Evolutionary conservation across 2,329 filamentous ascomycete genomes (phyloP).

Genomic region (Diaporthe sp.): DNA sequence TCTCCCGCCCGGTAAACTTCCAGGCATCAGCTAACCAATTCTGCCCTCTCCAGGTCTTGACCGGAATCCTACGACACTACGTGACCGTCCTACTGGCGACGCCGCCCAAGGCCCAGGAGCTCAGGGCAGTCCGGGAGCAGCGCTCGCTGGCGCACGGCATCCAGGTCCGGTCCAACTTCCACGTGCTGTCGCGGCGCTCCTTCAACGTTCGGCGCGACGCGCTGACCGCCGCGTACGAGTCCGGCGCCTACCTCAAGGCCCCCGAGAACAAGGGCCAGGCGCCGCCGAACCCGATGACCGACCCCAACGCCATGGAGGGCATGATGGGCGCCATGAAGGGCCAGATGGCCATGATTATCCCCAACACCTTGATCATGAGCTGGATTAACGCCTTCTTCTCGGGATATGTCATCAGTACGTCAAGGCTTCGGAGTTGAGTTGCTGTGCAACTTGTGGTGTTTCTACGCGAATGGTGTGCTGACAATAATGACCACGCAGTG

Average conservation of each 20-base stretch:
- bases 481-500: constrained; percentile 65
- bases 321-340: constrained; percentile 99
- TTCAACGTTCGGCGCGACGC: constrained; percentile 87
- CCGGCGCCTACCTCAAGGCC: constrained; percentile 89
- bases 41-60: constrained; percentile 75
- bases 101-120: constrained; percentile 85
- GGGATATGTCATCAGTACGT: constrained; percentile 94
- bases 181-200: constrained; percentile 81
- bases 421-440: background rate
- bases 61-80: constrained; percentile 96
- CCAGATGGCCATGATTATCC: constrained; percentile 99
- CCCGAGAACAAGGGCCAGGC: constrained; percentile 89
- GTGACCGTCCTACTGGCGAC: constrained; percentile 91
- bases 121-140: constrained; percentile 86
- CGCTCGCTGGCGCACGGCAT: constrained; percentile 87
- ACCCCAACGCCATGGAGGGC: constrained; percentile 97
- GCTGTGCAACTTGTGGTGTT: background rate
- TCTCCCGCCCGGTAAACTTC: too few species aligned
- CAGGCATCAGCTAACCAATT: background rate
- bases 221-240: constrained; percentile 85
- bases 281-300: constrained; percentile 92
- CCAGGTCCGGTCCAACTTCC: constrained; percentile 85
- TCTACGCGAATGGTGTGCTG: constrained; percentile 31
- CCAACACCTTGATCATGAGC: constrained; percentile 98
- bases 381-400: constrained; percentile 99